Base-by-base conservation (phyloP, 345 rosid genomes). In the Moringa oleifera region DNA sequence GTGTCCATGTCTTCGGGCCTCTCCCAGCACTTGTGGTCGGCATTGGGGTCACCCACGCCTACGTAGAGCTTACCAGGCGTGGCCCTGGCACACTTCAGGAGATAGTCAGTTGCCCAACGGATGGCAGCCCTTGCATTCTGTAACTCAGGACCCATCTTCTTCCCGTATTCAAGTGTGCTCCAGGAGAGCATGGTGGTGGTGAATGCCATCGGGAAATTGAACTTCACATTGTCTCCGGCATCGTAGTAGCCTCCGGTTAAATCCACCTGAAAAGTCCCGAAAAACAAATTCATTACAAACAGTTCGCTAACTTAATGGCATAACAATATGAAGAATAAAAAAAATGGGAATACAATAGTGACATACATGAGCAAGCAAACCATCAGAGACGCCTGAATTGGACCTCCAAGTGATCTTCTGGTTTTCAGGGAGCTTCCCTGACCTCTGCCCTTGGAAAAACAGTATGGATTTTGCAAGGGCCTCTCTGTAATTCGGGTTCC, bases 1-100 rank as follows among this genome's bases (percentile, higher is more conserved):
- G 98, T 89, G 78, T 85, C 95, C 98, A 92, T 92, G 70, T 92
- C 98, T 70, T 92, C 98, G 0, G 98, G 96, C 23, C 98, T 58
- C 72, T 92, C 95, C 98, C 96, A 92, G 68, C 98, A 92, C 66
- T 81, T 84, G 69, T 92, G 98, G 66, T 92, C 98, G 10, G 60
- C 83, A 45, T 89, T 84, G 0, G 98, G 98, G 70, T 92, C 91
- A 25, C 98, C 98, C 1, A 92, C 95, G 18, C 96, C 96, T 0
- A 92, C 98, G 25, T 87, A 89, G 63, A 92, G 93, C 78, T 75
- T 83, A 0, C 93, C 91, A 0, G 95, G 93, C 7, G 86, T 85
- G 25, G 89, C 79, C 2, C 71, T 85, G 20, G 96, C 92, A 25
- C 98, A 91, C 77, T 85, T 92, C 11, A 92, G 80, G 13, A 92